Evolutionary conservation across 352 stramenopile genomes (phyloP).

Genomic region (Lagenidium giganteum): DNA sequence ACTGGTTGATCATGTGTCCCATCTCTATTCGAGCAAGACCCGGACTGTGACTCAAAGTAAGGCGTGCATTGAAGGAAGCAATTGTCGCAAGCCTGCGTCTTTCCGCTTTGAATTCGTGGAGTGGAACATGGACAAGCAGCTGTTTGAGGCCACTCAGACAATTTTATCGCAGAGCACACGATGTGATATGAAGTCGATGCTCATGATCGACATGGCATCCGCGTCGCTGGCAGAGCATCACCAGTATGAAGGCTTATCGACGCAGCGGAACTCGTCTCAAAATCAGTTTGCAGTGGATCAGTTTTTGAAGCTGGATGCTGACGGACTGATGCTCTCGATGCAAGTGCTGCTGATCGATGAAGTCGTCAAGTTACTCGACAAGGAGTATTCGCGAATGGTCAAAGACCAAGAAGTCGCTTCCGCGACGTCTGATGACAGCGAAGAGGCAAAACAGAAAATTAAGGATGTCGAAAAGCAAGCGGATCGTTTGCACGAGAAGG

Average conservation of each 20-base stretch:
- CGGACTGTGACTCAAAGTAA: constrained; percentile 52
- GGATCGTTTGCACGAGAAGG: constrained; percentile 47
- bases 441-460: constrained; percentile 1
- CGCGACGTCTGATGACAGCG: background rate
- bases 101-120: constrained; percentile 72
- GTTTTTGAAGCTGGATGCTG: constrained; percentile 45
- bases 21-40: constrained; percentile 58
- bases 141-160: constrained; percentile 43
- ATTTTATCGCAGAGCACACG: constrained; percentile 45
- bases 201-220: constrained; percentile 34
- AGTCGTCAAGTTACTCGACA: constrained; percentile 27
- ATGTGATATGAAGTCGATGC: constrained; percentile 55
- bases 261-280: no score
- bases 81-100: constrained; percentile 38
- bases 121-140: constrained; percentile 50
- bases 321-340: constrained; percentile 43
- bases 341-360: constrained; percentile 70
- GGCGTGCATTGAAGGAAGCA: constrained; percentile 41
- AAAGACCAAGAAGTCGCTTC: no score
- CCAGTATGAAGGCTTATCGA: no score
- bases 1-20: constrained; percentile 47
- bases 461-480: no score
- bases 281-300: constrained; percentile 26
- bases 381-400: background rate
- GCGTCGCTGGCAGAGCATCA: no score